Evolutionary conservation across 345 rosid genomes (phyloP).

Genomic region (Jatropha curcas): DNA sequence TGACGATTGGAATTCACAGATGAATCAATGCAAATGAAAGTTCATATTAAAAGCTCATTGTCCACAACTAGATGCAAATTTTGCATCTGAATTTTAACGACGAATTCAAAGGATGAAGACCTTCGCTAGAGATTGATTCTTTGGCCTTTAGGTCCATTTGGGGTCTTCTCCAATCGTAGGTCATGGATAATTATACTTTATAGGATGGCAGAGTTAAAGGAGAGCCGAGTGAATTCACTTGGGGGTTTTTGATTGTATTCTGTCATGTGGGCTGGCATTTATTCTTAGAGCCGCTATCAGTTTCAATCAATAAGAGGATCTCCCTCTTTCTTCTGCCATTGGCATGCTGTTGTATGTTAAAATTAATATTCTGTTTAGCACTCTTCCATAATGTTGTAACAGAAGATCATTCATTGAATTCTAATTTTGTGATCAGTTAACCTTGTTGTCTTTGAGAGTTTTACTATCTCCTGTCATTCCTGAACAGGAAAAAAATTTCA

Average conservation of each 20-base stretch:
- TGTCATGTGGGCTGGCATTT: conserved; percentile 10
- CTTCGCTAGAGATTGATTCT: conserved; percentile 31
- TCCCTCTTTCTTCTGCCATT: conserved; percentile 24
- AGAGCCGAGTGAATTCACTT: conserved; percentile 25
- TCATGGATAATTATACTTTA: conserved; percentile 32
- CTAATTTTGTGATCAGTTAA: conserved; percentile 13
- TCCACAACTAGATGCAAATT: conserved; percentile 21
- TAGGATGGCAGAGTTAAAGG: conserved; percentile 31
- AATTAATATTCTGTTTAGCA: neutral
- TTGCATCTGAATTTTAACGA: conserved; percentile 28
- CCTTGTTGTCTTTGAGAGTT: neutral
- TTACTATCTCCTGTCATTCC: too few relatives aligned
- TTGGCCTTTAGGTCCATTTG: conserved; percentile 42
- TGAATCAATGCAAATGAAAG: conserved; percentile 81
- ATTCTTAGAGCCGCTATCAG: conserved; percentile 2
- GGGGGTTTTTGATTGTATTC: conserved; percentile 4
- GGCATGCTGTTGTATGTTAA: conserved; percentile 30
- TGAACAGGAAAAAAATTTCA: too few relatives aligned
- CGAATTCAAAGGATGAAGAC: conserved; percentile 21
- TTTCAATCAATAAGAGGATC: conserved; percentile 12
- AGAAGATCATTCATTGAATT: conserved; percentile 29
- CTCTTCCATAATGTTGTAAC: conserved; percentile 14
- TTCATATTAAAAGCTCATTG: conserved; percentile 1
- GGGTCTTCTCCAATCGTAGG: conserved; percentile 19
- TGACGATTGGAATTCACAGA: conserved; percentile 63